Evolutionary conservation across 2,329 filamentous ascomycete species (phyloP).

Genomic region (Paecilomyces dactylethromorphus): DNA sequence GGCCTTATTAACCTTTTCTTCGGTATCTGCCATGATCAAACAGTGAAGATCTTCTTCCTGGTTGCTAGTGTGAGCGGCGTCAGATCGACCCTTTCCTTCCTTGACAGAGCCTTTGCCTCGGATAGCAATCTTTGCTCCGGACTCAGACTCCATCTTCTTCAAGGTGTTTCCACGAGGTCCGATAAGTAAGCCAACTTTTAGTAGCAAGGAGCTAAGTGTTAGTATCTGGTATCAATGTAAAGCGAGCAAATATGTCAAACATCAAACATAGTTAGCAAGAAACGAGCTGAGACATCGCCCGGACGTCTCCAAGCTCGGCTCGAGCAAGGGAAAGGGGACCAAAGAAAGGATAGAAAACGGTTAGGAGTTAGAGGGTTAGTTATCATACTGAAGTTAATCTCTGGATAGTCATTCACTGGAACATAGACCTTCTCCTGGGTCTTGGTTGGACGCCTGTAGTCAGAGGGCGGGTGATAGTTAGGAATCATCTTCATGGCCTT

Average conservation of each 20-base stretch:
- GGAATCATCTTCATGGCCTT: constrained; percentile 99
- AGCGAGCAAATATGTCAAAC: constrained; percentile 21
- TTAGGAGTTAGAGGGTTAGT: constrained; percentile 95
- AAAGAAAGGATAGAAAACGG: constrained; percentile 32
- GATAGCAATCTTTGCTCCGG: constrained; percentile 96
- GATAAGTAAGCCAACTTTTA: constrained; percentile 99
- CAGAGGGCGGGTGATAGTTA: constrained; percentile 97
- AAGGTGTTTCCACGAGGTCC: constrained; percentile 99
- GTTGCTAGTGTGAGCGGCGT: constrained; percentile 98
- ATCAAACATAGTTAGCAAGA: constrained; percentile 33
- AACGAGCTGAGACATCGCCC: constrained; percentile 32
- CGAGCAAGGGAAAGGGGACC: constrained; percentile 34
- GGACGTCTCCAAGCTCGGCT: constrained; percentile 33
- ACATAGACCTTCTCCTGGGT: constrained; percentile 99
- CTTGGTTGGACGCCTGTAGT: constrained; percentile 98
- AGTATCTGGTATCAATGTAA: constrained; percentile 53
- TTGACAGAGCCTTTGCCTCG: constrained; percentile 99
- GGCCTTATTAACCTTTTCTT: constrained; percentile 99
- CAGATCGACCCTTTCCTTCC: constrained; percentile 97
- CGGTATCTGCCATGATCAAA: constrained; percentile 98
- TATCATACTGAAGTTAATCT: constrained; percentile 99
- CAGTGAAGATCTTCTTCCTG: constrained; percentile 99
- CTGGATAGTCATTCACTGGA: constrained; percentile 99
- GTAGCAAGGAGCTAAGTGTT: constrained; percentile 74
- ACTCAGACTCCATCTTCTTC: constrained; percentile 99